Conservation (phyloP, 148 eudicot genomes). For the Dianthus caryophyllus region DNA sequence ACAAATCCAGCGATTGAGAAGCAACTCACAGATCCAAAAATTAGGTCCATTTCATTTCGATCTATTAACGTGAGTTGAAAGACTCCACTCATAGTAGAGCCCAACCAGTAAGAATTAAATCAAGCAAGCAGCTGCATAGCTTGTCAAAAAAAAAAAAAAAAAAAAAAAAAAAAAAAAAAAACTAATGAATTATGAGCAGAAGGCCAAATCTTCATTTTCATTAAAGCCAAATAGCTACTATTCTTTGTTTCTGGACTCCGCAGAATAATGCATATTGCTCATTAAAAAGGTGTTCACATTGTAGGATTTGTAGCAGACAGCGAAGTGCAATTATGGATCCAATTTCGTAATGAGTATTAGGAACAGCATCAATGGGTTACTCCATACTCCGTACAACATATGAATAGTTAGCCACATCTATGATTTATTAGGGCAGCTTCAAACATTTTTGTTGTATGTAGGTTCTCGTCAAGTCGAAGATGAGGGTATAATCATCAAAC, state of each 20-base stretch:
- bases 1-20: not conserved
- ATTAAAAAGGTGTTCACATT: too few relatives aligned
- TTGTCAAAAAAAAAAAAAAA: not conserved
- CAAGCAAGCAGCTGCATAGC: too few relatives aligned
- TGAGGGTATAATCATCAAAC: not conserved
- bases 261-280: not conserved
- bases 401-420: too few relatives aligned
- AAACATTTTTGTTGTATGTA: not conserved
- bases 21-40: not conserved
- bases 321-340: too few relatives aligned
- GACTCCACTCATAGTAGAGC: too few relatives aligned
- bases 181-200: not conserved
- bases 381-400: too few relatives aligned
- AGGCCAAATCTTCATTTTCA: not conserved
- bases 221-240: not conserved
- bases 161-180: too few relatives aligned
- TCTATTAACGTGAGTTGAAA: not conserved
- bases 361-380: too few relatives aligned
- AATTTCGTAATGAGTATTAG: too few relatives aligned
- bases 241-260: not conserved
- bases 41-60: not conserved
- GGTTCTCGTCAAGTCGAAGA: not conserved
- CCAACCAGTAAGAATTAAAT: too few relatives aligned
- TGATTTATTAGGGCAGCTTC: too few relatives aligned
- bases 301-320: too few relatives aligned